Conservation (phyloP, 805 yeast species). For the Lipomyces yamadae region DNA sequence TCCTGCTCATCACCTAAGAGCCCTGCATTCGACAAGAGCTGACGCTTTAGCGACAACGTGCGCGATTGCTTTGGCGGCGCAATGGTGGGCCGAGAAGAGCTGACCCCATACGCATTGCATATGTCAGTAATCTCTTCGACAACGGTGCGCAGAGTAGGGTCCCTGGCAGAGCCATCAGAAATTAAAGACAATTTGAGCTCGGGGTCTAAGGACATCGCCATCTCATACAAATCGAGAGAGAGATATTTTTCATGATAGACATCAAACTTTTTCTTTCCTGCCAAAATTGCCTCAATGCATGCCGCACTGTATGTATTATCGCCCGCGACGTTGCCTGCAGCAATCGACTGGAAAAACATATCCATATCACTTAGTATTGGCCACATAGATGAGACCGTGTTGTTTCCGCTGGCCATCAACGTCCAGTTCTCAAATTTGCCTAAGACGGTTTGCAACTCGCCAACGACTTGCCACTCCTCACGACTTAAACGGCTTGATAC, state of each 20-base stretch:
- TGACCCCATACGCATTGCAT: not conserved
- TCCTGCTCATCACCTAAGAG: not conserved
- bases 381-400: too few species aligned
- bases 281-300: not conserved
- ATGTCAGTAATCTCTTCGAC: not conserved
- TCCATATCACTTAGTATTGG: slow-evolving; percentile 2
- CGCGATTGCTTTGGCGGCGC: slow-evolving; percentile 4
- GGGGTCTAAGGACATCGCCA: slow-evolving; percentile 2
- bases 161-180: slow-evolving; percentile 1
- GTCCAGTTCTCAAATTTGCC: too few species aligned
- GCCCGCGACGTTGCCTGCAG: not conserved
- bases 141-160: not conserved
- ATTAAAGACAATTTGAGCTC: not conserved
- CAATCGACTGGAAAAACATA: slow-evolving; percentile 3
- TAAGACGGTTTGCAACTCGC: too few species aligned
- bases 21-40: slow-evolving; percentile 7
- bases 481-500: not conserved
- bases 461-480: too few species aligned
- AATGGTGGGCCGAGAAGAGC: not conserved
- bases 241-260: slow-evolving; percentile 5
- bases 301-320: slow-evolving; percentile 1
- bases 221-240: slow-evolving; percentile 4
- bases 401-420: too few species aligned
- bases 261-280: not conserved
- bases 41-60: not conserved